Conservation (phyloP, 108 stramenopile species). For the Craspedostauros australis region DNA sequence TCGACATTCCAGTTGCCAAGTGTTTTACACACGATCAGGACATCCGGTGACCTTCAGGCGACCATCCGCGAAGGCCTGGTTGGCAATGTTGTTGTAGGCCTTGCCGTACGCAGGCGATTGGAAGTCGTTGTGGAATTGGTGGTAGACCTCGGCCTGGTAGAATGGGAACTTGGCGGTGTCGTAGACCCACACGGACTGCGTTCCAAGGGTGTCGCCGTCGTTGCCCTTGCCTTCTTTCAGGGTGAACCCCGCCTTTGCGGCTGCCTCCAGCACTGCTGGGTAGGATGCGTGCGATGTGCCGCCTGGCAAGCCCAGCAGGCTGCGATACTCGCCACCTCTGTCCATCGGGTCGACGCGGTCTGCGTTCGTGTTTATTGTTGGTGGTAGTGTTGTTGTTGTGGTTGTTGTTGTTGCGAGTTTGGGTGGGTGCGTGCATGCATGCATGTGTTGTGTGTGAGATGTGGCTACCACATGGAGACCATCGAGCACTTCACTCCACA, state of each 20-base stretch:
- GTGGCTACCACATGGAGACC: too few relatives aligned
- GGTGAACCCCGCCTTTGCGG: constrained; percentile 48
- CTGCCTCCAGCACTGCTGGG: constrained; percentile 40
- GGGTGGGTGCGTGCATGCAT: too few relatives aligned
- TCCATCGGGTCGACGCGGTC: constrained; percentile 76
- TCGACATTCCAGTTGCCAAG: too few relatives aligned
- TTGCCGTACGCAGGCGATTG: constrained; percentile 62
- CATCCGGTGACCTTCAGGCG: constrained; percentile 70
- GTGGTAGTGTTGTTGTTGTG: too few relatives aligned
- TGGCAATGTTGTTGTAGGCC: constrained; percentile 64
- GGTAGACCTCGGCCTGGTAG: constrained; percentile 38
- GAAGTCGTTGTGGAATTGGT: constrained; percentile 81
- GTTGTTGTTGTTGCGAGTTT: too few relatives aligned
- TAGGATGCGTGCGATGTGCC: constrained; percentile 44
- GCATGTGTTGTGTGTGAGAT: too few relatives aligned
- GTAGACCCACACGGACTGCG: constrained; percentile 58
- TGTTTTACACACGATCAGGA: constrained; percentile 67
- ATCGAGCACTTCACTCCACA: too few relatives aligned
- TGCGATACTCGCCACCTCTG: constrained; percentile 82
- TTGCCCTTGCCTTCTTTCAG: constrained; percentile 62
- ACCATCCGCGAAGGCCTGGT: constrained; percentile 62
- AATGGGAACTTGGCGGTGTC: constrained; percentile 74
- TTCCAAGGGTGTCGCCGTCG: constrained; percentile 70
- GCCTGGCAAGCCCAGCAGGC: constrained; percentile 62
- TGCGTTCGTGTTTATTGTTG: too few relatives aligned